Evolutionary conservation across 1,284 basidiomycete species (phyloP), one percentile per base, ranked within the genome.

Genomic region (Cryptococcus amylolentus): DNA sequence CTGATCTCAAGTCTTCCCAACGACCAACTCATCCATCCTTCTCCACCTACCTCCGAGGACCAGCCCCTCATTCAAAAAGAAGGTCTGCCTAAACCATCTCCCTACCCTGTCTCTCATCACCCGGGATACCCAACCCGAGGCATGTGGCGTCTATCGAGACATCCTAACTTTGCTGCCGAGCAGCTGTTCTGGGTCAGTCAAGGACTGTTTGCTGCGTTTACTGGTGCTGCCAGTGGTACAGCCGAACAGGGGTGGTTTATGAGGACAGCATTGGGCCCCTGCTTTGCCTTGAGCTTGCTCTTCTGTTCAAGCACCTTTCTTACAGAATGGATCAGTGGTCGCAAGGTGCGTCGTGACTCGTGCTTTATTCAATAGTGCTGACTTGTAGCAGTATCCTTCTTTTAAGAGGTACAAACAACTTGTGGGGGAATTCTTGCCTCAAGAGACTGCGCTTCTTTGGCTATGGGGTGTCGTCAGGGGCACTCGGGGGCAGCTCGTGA

Each of bases 81-180:
- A 23, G 59, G 49, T n/a, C 46, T 52, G 12, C 55, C 63, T 8
- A 42, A 60, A 43, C 62, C 63, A 28, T 64, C 63, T 14, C 7
- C 60, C n/a, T 66, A 63, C 60, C 87, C 26, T 79, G 82, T 42
- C 79, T 87, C 49, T 63, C 80, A 51, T 5, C 80, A 86, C 62
- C 81, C 92, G 6, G 94, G 94, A 1, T 97, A 97, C 73, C 79
- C 88, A 26, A 91, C 90, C 0, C 81, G 81, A 13, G 92, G 93
- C 1, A 76, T 97, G 10, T 97, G 89, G 88, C 83, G 84, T 1
- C 91, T 86, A 80, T 86, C 84, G 3, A 81, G 94, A 16, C 94
- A 98, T 73, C 92, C 94, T 18, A 96, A 96, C 74, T 94, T 92
- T 76, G 79, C 87, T 0, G 91, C 88, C 71, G 92, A 96, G 72